Evolutionary conservation across 192 early-diverging fungal species (phyloP), one percentile per base, ranked within the genome.

Genomic region (Rhizoclosmatium globosum): DNA sequence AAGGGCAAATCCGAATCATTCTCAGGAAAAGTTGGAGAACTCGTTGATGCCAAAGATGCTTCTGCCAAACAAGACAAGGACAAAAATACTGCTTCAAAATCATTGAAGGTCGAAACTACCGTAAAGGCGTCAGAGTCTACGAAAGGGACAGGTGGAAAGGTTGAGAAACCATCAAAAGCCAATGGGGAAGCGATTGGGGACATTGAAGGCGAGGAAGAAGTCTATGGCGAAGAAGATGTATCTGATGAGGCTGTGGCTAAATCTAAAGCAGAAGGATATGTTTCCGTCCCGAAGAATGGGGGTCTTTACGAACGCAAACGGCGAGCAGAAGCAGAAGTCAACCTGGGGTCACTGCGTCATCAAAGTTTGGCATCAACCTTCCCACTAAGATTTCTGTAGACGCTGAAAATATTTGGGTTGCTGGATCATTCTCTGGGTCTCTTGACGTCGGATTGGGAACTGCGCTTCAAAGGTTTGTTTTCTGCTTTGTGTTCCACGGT

Each of bases 361-460:
- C 48, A 15, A 15, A 4, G 4, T 50, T 50, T 15, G 48, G 15
- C 48, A 58, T 74, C 59, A 23, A 47, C 4, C 48, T 74, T 19
- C 72, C 72, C 41, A 21, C 44, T 3, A 74, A 74, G 31, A 3
- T 74, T 11, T 9, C 11, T 44, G 13, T 74, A 7, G 72, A 74
- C 43, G 4, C 31, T 13, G 42, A 74, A 43, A 42, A 61, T 42
- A 44, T 74, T 38, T 19, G 59, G 17, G 58, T 74, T 3, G 72
- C 72, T 31, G 72, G 72, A 53, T 42, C 72, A 3, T 74, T 61
- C 31, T 6, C 4, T 58, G 72, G 72, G 19, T 3, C 23, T 7
- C 59, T 74, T 53, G 41, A 61, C 23, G 11, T 44, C 7, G 56
- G 58, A 21, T 45, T 61, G 38, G 13, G 13, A 9, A 38, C 42